Percentiles rank a stretch among this genome's conserved stretches.
These are phyloP conservation scores for Nyssa sinensis DNA, from an alignment of 148 eudicot species.

Conservation along the genomic window DNA sequence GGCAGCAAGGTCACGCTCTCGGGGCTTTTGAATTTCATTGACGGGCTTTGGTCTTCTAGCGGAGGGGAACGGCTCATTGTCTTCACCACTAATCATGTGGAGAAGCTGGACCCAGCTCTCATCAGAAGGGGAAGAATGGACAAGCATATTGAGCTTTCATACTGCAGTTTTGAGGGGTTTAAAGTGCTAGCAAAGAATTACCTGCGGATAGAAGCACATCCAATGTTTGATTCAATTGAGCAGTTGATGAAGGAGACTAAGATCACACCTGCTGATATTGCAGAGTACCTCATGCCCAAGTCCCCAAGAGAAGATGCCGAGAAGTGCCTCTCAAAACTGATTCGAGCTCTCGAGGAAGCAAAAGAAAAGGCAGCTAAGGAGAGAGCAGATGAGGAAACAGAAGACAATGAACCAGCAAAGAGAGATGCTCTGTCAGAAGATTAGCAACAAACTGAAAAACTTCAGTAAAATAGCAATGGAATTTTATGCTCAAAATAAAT, in stretches of 20 bases:
- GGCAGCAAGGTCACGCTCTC: conserved; percentile 34
- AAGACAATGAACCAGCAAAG: neutral
- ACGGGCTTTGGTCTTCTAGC: conserved; percentile 56
- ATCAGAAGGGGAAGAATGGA: conserved; percentile 64
- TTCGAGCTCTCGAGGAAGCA: conserved; percentile 34
- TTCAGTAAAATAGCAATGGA: no score
- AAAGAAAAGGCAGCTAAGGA: conserved; percentile 20
- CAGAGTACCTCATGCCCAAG: conserved; percentile 57
- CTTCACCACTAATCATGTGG: conserved; percentile 56
- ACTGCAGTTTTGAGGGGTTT: conserved; percentile 53
- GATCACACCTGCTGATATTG: conserved; percentile 60
- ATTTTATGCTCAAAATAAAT: no score
- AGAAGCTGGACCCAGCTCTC: conserved; percentile 63
- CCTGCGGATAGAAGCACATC: conserved; percentile 38
- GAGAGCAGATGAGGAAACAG: neutral
- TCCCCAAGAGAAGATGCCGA: conserved; percentile 29
- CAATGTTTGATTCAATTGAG: conserved; percentile 34
- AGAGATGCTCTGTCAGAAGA: neutral
- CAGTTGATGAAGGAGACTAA: conserved; percentile 35
- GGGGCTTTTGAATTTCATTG: conserved; percentile 47
- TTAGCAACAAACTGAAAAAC: conserved; percentile 17
- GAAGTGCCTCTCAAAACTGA: conserved; percentile 33
- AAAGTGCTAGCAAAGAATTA: conserved; percentile 54
- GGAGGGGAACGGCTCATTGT: conserved; percentile 58
- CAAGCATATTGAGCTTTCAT: conserved; percentile 53